Conservation (phyloP, 2,329 filamentous ascomycete species). For the Penicillium oxalicum region DNA sequence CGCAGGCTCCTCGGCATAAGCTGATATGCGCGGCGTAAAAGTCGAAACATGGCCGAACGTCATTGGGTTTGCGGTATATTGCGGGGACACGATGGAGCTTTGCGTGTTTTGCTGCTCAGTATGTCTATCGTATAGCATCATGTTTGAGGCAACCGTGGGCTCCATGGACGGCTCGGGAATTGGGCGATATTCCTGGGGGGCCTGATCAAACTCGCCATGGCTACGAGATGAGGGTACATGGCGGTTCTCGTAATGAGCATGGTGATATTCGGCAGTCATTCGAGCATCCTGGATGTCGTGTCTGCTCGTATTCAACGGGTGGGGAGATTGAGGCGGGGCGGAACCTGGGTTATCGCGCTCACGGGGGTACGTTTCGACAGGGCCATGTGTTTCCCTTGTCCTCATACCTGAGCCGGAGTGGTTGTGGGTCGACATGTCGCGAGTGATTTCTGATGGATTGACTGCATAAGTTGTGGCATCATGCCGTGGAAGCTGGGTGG, state of each 20-base stretch:
- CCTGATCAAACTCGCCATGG: slow-evolving; percentile 22
- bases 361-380: slow-evolving; percentile 25
- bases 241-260: slow-evolving; percentile 20
- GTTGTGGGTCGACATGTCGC: slow-evolving; percentile 42
- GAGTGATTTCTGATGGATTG: slow-evolving; percentile 56
- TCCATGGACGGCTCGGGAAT: slow-evolving; percentile 15
- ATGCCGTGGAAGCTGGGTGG: slow-evolving; percentile 45
- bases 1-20: slow-evolving; percentile 15
- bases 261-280: slow-evolving; percentile 16
- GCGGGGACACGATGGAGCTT: slow-evolving; percentile 20
- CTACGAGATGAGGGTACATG: slow-evolving; percentile 17
- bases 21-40: slow-evolving; percentile 15
- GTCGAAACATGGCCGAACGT: slow-evolving; percentile 18
- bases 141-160: slow-evolving; percentile 9
- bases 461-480: slow-evolving; percentile 75
- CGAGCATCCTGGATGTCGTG: slow-evolving; percentile 19
- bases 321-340: slow-evolving; percentile 13
- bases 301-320: slow-evolving; percentile 11
- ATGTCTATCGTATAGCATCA: slow-evolving; percentile 11
- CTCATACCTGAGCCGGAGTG: slow-evolving; percentile 20
- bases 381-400: slow-evolving; percentile 24
- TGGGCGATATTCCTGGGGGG: slow-evolving; percentile 20
- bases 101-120: slow-evolving; percentile 18
- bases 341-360: slow-evolving; percentile 20
- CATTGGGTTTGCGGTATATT: slow-evolving; percentile 18